Percentiles rank a stretch among this genome's conserved stretches.
Conservation (phyloP, 2,329 filamentous ascomycete species). For the Neodidymelliopsis sp. region DNA sequence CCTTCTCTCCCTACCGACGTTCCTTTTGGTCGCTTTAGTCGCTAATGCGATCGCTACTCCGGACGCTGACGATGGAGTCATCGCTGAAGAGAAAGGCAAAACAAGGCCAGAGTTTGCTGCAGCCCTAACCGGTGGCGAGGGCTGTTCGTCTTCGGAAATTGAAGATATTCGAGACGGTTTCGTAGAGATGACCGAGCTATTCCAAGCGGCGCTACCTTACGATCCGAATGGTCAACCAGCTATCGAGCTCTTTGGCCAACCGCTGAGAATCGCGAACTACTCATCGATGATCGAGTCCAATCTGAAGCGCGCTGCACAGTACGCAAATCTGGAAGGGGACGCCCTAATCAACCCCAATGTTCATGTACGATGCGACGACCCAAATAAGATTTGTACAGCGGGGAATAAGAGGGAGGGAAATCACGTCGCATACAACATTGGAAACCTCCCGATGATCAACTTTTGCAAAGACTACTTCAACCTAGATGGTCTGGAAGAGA, state of each 20-base stretch:
- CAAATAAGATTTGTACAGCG: conserved; percentile 33
- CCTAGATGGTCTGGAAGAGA: conserved; percentile 33
- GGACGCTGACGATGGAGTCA: conserved; percentile 30
- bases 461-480: conserved; percentile 44
- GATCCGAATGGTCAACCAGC: conserved; percentile 33
- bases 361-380: conserved; percentile 47
- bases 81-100: conserved; percentile 31
- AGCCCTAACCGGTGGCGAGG: conserved; percentile 41
- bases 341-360: conserved; percentile 38
- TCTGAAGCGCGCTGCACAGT: conserved; percentile 39
- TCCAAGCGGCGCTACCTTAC: conserved; percentile 34
- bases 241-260: conserved; percentile 40
- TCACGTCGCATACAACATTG: conserved; percentile 45
- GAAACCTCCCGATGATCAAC: conserved; percentile 45
- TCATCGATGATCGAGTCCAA: conserved; percentile 40
- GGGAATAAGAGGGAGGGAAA: conserved; percentile 40
- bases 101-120: conserved; percentile 29
- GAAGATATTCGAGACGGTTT: conserved; percentile 41
- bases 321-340: conserved; percentile 34
- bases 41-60: conserved; percentile 33
- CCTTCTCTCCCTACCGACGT: conserved; percentile 32
- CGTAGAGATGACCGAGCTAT: conserved; percentile 42
- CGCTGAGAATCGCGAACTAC: conserved; percentile 34
- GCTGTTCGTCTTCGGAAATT: conserved; percentile 36
- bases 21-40: conserved; percentile 30